Evolutionary conservation across 257 asterid species (phyloP).

Genomic region (Nyctanthes arbortristis): DNA sequence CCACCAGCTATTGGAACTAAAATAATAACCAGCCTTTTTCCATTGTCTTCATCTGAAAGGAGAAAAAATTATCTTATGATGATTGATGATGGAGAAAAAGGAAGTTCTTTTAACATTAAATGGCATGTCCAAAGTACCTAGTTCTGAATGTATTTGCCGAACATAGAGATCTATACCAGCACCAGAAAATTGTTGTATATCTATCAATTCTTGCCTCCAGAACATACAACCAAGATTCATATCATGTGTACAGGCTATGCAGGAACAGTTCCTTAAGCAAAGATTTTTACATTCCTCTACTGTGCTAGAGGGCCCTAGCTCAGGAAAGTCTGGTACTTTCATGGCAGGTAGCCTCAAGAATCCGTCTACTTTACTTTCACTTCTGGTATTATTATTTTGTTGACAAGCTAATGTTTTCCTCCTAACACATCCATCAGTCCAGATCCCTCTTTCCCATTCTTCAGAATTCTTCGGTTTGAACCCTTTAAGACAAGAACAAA

Average conservation of each 20-base stretch:
- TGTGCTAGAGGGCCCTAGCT: slow-evolving; percentile 2
- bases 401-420: slow-evolving; percentile 27
- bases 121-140: slow-evolving; percentile 34
- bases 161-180: too few relatives aligned
- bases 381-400: neutral
- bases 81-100: too few relatives aligned
- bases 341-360: slow-evolving; percentile 28
- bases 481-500: too few relatives aligned
- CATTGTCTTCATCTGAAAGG: slow-evolving; percentile 33
- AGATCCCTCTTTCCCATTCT: slow-evolving; percentile 44
- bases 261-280: slow-evolving; percentile 43
- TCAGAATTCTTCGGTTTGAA: slow-evolving; percentile 25
- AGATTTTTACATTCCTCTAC: slow-evolving; percentile 30
- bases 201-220: slow-evolving; percentile 46
- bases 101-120: neutral
- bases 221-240: slow-evolving; percentile 50
- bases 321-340: slow-evolving; percentile 46
- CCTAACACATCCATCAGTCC: slow-evolving; percentile 45
- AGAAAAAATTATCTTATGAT: too few relatives aligned
- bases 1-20: slow-evolving; percentile 39
- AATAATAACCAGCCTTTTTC: slow-evolving; percentile 31
- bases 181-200: slow-evolving; percentile 44
- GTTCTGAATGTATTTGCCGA: slow-evolving; percentile 42
- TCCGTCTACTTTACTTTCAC: slow-evolving; percentile 16
- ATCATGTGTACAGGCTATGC: slow-evolving; percentile 40